Percentiles rank a stretch among this genome's conserved stretches.
These are phyloP conservation scores for Saccharomyces jurei DNA, from an alignment of 805 yeast genomes.

Conservation along the genomic window DNA sequence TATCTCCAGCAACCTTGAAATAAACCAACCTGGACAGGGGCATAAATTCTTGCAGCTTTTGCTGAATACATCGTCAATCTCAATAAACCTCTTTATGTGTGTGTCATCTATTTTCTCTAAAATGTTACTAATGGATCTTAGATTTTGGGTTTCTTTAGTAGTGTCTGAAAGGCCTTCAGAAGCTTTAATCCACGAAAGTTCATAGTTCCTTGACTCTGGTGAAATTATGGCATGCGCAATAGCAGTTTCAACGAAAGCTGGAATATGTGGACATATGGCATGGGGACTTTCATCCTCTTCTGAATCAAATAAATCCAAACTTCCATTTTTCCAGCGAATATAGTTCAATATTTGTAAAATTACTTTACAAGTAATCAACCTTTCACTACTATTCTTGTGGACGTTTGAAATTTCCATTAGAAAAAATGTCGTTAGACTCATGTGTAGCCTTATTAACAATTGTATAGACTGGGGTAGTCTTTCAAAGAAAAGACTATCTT, in stretches of 20 bases:
- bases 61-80: conserved; percentile 29
- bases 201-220: conserved; percentile 70
- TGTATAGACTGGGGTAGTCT: conserved; percentile 64
- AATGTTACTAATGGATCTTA: conserved; percentile 25
- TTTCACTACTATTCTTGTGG: conserved; percentile 45
- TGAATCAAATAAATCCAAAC: conserved; percentile 40
- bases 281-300: conserved; percentile 13
- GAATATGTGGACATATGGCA: conserved; percentile 45
- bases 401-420: conserved; percentile 57
- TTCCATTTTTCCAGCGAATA: conserved; percentile 58
- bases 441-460: conserved; percentile 57
- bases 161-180: conserved; percentile 26
- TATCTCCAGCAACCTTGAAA: conserved; percentile 69
- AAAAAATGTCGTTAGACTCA: conserved; percentile 56
- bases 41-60: conserved; percentile 41
- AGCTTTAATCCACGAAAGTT: conserved; percentile 61
- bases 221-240: conserved; percentile 63
- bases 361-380: conserved; percentile 63
- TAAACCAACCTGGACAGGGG: conserved; percentile 89
- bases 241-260: conserved; percentile 80
- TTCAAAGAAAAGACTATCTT: conserved; percentile 34
- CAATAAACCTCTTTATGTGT: conserved; percentile 25
- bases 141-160: conserved; percentile 12
- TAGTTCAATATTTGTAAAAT: conserved; percentile 59
- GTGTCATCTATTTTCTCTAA: conserved; percentile 14